Evolutionary conservation across 2,329 filamentous ascomycete species (phyloP).

Genomic region (Fusarium xyrophilum): DNA sequence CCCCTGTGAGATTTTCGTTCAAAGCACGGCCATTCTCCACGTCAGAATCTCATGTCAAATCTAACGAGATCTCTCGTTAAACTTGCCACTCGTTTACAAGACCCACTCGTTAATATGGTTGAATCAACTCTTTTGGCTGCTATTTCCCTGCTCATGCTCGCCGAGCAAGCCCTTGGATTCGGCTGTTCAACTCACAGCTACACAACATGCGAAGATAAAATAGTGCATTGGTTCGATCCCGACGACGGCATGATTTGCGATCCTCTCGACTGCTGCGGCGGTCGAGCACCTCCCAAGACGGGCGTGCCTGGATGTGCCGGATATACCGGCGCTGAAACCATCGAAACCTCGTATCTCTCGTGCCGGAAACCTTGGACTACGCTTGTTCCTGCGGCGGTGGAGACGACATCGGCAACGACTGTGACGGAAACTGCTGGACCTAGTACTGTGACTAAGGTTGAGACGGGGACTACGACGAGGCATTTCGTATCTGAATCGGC

Average conservation of each 20-base stretch:
- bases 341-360: conserved; percentile 21
- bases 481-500: not conserved
- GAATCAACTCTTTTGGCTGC: not conserved
- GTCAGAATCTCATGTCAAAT: accelerated
- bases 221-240: conserved; percentile 53
- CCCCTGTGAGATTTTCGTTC: not conserved
- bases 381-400: not conserved
- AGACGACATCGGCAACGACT: not conserved
- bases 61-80: not conserved
- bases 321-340: conserved; percentile 49
- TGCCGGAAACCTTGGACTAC: conserved; percentile 27
- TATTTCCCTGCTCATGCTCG: conserved; percentile 15
- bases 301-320: conserved; percentile 56
- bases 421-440: not conserved
- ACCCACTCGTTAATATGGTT: conserved; percentile 17
- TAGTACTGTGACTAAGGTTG: not conserved
- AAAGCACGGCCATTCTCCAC: not conserved
- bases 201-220: conserved; percentile 33
- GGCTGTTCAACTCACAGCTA: conserved; percentile 27
- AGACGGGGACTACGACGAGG: not conserved
- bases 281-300: conserved; percentile 58
- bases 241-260: conserved; percentile 60
- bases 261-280: conserved; percentile 61
- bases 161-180: conserved; percentile 14
- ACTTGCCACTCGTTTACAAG: conserved; percentile 1